A percentile compares a stretch with the other conserved stretches of the same genome.
Evolutionary conservation across 768 basidiomycete genomes (phyloP).

Genomic region (Roridomyces roridus): DNA sequence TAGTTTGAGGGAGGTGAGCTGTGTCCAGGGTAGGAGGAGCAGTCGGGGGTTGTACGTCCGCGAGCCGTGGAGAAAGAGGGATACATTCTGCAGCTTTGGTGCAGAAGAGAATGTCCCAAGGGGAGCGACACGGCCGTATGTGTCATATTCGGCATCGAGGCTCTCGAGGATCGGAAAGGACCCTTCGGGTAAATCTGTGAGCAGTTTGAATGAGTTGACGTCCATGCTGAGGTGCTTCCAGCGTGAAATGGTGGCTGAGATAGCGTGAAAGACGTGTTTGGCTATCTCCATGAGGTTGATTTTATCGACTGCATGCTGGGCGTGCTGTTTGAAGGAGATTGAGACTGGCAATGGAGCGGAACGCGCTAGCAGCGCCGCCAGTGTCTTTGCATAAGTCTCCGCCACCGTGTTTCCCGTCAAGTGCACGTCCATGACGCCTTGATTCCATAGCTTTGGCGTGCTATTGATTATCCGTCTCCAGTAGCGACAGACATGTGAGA

Average conservation of each 20-base stretch:
- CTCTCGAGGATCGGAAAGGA: neutral
- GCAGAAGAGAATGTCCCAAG: neutral
- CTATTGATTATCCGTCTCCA: slow-evolving; percentile 1
- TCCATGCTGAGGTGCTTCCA: neutral
- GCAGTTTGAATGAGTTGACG: neutral
- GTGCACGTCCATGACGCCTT: neutral
- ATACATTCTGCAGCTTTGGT: neutral
- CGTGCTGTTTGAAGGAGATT: neutral
- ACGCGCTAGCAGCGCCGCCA: neutral
- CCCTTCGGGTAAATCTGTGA: neutral
- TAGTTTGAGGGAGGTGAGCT: too few species aligned
- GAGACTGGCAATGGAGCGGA: slow-evolving; percentile 3
- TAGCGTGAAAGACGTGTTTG: too few species aligned
- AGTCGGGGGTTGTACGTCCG: too few species aligned
- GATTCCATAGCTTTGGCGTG: slow-evolving; percentile 1
- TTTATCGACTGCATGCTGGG: too few species aligned
- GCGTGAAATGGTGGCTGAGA: too few species aligned
- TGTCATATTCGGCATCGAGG: neutral
- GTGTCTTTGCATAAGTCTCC: neutral
- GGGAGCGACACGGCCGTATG: neutral
- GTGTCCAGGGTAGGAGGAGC: too few species aligned
- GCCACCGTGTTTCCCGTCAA: neutral
- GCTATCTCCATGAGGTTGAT: too few species aligned
- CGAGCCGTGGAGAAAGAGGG: neutral
- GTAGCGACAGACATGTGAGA: slow-evolving; percentile 2